phyloP scores from a whole-genome alignment of 2,329 filamentous ascomycete genomes.

The Emericellopsis atlantica region DNA sequence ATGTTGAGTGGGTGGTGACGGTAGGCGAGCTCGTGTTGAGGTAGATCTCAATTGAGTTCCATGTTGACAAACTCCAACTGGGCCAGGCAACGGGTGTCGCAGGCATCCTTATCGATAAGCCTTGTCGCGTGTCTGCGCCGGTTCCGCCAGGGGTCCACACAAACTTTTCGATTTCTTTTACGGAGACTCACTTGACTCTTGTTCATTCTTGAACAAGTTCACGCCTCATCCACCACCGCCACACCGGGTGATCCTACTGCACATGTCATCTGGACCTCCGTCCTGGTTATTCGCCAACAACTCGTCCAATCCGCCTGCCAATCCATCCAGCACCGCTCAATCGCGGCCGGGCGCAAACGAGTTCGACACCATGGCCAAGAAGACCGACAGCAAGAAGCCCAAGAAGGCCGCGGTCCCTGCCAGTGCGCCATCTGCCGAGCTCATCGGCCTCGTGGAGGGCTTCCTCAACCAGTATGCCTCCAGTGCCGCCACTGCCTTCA shows the following conservation, averaged over 20 bases:
- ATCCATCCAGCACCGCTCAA: conserved; percentile 2
- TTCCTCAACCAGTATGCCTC: conserved; percentile 39
- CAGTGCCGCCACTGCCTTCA: conserved; percentile 33
- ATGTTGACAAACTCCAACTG: neutral
- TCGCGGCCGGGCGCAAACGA: no score
- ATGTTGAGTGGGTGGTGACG: no score
- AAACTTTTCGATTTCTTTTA: neutral
- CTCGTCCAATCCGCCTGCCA: conserved; percentile 9
- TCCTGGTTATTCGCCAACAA: conserved; percentile 32
- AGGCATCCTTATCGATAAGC: no score
- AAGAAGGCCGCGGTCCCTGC: conserved; percentile 8
- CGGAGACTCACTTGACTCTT: neutral
- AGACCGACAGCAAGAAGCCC: conserved; percentile 6
- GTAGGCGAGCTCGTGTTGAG: no score
- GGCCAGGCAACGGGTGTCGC: neutral
- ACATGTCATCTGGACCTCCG: conserved; percentile 23
- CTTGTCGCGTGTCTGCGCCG: no score
- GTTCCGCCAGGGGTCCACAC: neutral
- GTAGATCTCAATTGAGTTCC: neutral
- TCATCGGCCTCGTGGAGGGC: conserved; percentile 52
- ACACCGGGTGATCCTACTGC: conserved; percentile 1
- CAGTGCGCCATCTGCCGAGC: conserved; percentile 36
- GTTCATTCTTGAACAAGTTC: neutral
- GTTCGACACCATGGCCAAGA: conserved; percentile 20
- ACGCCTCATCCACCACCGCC: neutral